Conservation (phyloP, 192 early-diverging fungal species). For the Podila minutissima region DNA sequence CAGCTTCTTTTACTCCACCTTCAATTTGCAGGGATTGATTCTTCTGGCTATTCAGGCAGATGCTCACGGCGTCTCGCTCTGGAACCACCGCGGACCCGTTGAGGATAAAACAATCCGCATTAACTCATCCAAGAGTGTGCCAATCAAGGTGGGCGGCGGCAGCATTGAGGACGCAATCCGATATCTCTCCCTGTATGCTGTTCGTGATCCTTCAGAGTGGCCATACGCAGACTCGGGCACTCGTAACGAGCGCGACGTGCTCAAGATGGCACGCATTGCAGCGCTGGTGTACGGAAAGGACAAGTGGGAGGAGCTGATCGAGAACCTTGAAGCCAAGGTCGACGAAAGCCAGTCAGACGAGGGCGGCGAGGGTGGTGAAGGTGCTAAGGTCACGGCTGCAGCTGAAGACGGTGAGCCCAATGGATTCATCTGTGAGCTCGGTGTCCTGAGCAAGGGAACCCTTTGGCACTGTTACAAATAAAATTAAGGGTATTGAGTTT, state of each 20-base stretch:
- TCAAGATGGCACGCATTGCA: conserved; percentile 40
- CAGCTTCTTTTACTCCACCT: conserved; percentile 63
- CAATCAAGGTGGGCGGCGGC: conserved; percentile 25
- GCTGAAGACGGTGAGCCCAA: conserved; percentile 20
- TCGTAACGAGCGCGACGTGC: conserved; percentile 20
- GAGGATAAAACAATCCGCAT: conserved; percentile 2
- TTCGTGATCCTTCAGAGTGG: conserved; percentile 37
- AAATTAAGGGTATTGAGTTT: neutral
- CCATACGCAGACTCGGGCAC: conserved; percentile 33
- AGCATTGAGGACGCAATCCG: conserved; percentile 37
- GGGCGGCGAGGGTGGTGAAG: neutral
- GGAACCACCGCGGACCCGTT: conserved; percentile 44
- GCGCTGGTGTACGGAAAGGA: conserved; percentile 29
- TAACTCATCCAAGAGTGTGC: conserved; percentile 10
- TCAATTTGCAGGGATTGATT: conserved; percentile 60
- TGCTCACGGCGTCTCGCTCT: conserved; percentile 48
- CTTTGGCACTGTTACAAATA: conserved; percentile 44
- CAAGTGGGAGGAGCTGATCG: conserved; percentile 26
- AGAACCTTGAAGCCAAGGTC: conserved; percentile 28
- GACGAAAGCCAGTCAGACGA: conserved; percentile 7
- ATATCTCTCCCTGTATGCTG: conserved; percentile 23
- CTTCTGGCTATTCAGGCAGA: conserved; percentile 48
- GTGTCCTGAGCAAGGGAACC: conserved; percentile 25
- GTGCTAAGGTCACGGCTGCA: too few species aligned
- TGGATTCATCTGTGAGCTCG: conserved; percentile 38